A percentile compares a stretch with the other conserved stretches of the same genome.
phyloP scores from a whole-genome alignment of 2,329 filamentous ascomycete genomes.

The Leptographium lundbergii region DNA sequence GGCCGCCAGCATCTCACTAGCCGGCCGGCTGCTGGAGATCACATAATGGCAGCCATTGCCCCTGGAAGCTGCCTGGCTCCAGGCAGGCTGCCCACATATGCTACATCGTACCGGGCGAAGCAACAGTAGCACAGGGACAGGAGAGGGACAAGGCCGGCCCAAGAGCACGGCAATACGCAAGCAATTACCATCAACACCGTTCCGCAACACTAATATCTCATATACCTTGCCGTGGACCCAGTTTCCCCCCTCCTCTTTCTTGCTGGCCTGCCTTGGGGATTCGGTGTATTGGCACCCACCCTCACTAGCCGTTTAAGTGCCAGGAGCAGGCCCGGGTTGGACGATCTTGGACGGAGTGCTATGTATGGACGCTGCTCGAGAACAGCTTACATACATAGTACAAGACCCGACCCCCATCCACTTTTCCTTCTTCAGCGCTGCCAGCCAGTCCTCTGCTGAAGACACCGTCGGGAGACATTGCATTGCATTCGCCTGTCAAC shows the following conservation, averaged over 20 bases:
- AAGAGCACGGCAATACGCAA: not conserved
- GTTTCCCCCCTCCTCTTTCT: not conserved
- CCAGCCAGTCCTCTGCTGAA: not conserved
- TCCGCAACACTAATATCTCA: not conserved
- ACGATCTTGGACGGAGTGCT: not conserved
- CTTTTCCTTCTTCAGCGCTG: not conserved
- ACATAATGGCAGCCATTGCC: not conserved
- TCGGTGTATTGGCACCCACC: slow-evolving; percentile 1
- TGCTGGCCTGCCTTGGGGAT: not conserved
- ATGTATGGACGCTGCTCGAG: not conserved
- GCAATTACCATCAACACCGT: not conserved
- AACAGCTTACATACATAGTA: not conserved
- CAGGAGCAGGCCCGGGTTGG: not conserved
- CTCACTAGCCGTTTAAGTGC: not conserved
- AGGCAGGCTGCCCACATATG: not conserved
- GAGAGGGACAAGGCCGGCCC: not conserved
- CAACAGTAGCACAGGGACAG: not conserved
- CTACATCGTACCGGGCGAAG: not conserved
- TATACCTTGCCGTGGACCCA: not conserved
- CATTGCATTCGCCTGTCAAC: not conserved
- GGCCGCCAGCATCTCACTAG: not conserved
- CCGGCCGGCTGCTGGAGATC: not conserved
- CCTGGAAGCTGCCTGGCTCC: no score
- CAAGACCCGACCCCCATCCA: not conserved
- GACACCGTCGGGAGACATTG: not conserved